phyloP scores from a whole-genome alignment of 768 basidiomycete genomes.

The Boletus patriciae region DNA sequence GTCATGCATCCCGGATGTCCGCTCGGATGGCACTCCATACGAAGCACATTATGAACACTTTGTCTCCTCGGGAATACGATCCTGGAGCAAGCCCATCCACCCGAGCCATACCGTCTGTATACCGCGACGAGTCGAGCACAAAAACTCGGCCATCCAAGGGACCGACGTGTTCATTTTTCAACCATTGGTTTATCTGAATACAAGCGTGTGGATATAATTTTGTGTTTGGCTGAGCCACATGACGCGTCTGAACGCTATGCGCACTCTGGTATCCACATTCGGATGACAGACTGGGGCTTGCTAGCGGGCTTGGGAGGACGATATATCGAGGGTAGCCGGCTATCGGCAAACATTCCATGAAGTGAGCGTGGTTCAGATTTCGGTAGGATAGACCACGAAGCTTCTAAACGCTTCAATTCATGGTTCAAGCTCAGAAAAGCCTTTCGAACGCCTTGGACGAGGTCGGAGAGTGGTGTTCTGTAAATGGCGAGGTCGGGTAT shows the following conservation, averaged over 20 bases:
- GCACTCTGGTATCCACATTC: neutral
- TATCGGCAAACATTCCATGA: too few relatives aligned
- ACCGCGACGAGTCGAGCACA: too few relatives aligned
- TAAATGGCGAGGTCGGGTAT: constrained; percentile 26
- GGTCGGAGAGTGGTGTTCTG: constrained; percentile 23
- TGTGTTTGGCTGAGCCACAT: neutral
- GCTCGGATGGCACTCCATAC: too few relatives aligned
- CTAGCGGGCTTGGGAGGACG: neutral
- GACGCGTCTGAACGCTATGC: neutral
- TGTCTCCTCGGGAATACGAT: too few relatives aligned
- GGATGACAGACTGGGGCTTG: too few relatives aligned
- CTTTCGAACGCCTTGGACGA: constrained; percentile 24
- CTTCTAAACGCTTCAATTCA: constrained; percentile 10
- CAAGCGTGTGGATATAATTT: neutral
- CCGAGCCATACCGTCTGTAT: too few relatives aligned
- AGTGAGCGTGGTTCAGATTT: neutral
- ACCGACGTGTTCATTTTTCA: neutral
- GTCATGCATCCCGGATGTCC: too few relatives aligned
- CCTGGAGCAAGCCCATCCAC: too few relatives aligned
- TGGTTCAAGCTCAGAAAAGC: constrained; percentile 16
- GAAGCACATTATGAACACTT: too few relatives aligned
- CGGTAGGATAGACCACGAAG: constrained; percentile 13
- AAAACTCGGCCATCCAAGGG: too few relatives aligned
- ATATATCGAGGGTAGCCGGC: neutral
- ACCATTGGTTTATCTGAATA: neutral